Conservation (phyloP, 1,284 basidiomycete genomes). For the Austroboletus novae-zelandiae region DNA sequence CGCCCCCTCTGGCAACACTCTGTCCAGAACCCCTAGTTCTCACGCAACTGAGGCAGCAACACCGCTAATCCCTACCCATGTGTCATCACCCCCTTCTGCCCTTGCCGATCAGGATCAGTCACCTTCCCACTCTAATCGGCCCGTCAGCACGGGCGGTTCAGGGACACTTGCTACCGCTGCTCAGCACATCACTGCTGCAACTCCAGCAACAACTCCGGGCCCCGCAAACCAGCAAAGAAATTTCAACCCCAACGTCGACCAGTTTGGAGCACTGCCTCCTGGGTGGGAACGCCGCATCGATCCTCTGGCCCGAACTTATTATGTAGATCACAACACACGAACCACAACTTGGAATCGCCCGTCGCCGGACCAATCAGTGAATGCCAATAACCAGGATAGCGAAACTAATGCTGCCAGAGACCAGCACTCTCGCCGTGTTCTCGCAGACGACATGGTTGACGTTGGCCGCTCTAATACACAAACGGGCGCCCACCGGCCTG, state of each 20-base stretch:
- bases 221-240: slow-evolving; percentile 55
- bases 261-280: slow-evolving; percentile 75
- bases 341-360: slow-evolving; percentile 91
- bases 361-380: slow-evolving; percentile 52
- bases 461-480: slow-evolving; percentile 37
- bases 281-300: slow-evolving; percentile 95
- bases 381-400: slow-evolving; percentile 51
- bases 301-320: slow-evolving; percentile 88
- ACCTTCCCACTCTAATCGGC: slow-evolving; percentile 21
- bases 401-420: slow-evolving; percentile 73
- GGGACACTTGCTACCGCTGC: slow-evolving; percentile 5
- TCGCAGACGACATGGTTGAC: slow-evolving; percentile 80
- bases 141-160: slow-evolving; percentile 26
- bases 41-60: slow-evolving; percentile 46
- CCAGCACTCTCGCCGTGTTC: slow-evolving; percentile 72
- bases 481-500: slow-evolving; percentile 33
- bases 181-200: slow-evolving; percentile 26
- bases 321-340: slow-evolving; percentile 91
- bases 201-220: slow-evolving; percentile 27
- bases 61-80: slow-evolving; percentile 37
- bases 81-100: slow-evolving; percentile 24
- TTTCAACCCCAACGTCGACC: slow-evolving; percentile 85
- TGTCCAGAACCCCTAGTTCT: slow-evolving; percentile 56
- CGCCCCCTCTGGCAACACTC: slow-evolving; percentile 34
- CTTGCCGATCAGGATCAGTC: slow-evolving; percentile 25